Percentiles rank a stretch among this genome's conserved stretches.
Evolutionary conservation across 345 rosid genomes (phyloP).

Genomic region (Cardamine occulta): DNA sequence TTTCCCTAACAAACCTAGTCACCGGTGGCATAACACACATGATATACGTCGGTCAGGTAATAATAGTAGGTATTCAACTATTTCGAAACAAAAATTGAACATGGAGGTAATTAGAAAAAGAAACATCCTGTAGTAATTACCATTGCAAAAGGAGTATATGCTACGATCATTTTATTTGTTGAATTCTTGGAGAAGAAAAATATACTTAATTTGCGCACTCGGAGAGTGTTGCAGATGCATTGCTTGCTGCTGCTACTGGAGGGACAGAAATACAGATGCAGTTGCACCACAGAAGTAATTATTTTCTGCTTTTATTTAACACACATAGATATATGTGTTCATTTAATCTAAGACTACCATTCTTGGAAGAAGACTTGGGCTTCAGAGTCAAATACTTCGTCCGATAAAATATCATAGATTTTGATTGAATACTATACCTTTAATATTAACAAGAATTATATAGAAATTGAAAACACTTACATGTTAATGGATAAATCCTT

Average conservation of each 20-base stretch:
- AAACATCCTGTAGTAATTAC: background rate
- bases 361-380: conserved; percentile 32
- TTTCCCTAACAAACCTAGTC: background rate
- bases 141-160: background rate
- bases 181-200: background rate
- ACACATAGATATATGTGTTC: conserved; percentile 30
- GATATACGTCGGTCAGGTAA: background rate
- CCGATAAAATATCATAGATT: background rate
- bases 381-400: conserved; percentile 41
- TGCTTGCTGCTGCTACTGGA: conserved; percentile 31
- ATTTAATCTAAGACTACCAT: conserved; percentile 11
- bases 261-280: conserved; percentile 31
- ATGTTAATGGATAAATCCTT: background rate
- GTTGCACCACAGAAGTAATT: conserved; percentile 6
- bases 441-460: background rate
- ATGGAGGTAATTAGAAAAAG: background rate
- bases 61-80: background rate
- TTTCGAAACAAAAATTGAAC: background rate
- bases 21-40: background rate
- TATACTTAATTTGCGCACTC: conserved; percentile 29
- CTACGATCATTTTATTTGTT: background rate
- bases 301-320: conserved; percentile 12
- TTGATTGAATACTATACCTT: conserved; percentile 6
- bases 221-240: conserved; percentile 42
- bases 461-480: conserved; percentile 5